Evolutionary conservation across 768 basidiomycete species (phyloP), one percentile per base, ranked within the genome.

Genomic region (Suillus americanus): DNA sequence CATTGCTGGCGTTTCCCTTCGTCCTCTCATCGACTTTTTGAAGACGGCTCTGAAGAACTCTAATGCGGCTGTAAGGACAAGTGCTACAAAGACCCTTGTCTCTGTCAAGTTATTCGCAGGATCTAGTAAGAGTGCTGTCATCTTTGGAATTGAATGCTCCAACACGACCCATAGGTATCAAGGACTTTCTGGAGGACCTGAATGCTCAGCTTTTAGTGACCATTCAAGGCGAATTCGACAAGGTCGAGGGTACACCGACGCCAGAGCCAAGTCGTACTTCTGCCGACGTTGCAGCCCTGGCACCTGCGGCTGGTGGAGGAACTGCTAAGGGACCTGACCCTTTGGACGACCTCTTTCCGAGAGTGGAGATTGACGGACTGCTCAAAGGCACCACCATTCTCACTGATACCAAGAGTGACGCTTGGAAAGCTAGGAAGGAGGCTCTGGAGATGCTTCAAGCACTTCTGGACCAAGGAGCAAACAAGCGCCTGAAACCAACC

Each of bases 371-470:
- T 46, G 96, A 99, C 68, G 82, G 85, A 62, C 77, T 99, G 30
- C 80, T 99, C 62, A 90, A 90, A 67, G 90, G 90, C 28, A 94
- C 94, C 0, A 87, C 89, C 5, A 90, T 96, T 55, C 77, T 97
- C 18, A 82, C 88, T 2, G 94, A 95, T 70, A 83, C 89, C 12
- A 95, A 94, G 79, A 97, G 89, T 69, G 96, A 97, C 67, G 89
- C 94, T 0, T 99, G 97, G 97, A 99, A 99, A 79, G 88, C 86
- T 1, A 90, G 96, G 78, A 99, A 99, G 75, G 97, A 98, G 71
- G 95, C 93, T 3, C 81, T 99, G 64, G 97, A 99, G 75, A 80
- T 82, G 0, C 75, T 99, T 20, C 90, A 94, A 71, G 87, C 85
- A 0, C 84, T 94, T 64, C 78, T 99, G 40, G 96, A 99, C 71